These are phyloP conservation scores for Mitragyna speciosa DNA, from an alignment of 257 asterid genomes.

Conservation along the genomic window DNA sequence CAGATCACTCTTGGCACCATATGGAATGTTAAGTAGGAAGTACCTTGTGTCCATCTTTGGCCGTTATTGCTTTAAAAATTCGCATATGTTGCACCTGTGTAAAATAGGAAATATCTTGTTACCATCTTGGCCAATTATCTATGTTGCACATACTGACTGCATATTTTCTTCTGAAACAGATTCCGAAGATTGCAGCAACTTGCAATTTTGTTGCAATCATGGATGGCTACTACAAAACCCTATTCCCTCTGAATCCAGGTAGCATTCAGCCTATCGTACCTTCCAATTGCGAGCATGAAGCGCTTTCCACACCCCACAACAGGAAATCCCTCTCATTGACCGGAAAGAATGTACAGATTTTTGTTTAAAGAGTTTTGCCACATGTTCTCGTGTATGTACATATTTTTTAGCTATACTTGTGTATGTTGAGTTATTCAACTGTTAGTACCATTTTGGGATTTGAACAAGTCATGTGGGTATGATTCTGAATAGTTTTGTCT, in stretches of 20 bases:
- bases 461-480: too few species aligned
- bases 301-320: constrained; percentile 52
- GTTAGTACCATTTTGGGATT: too few species aligned
- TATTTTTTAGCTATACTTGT: neutral
- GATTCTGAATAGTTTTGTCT: too few species aligned
- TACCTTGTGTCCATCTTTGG: neutral
- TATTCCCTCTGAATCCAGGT: constrained; percentile 91
- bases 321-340: constrained; percentile 41
- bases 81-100: neutral
- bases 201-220: constrained; percentile 76
- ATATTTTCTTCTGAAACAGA: constrained; percentile 40
- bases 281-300: constrained; percentile 46
- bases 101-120: too few species aligned
- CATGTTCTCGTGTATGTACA: neutral
- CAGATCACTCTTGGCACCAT: neutral
- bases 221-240: constrained; percentile 84
- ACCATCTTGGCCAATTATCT: too few species aligned
- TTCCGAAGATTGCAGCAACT: constrained; percentile 83
- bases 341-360: constrained; percentile 1
- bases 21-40: neutral
- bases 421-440: neutral
- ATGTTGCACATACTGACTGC: neutral
- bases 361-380: neutral
- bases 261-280: constrained; percentile 68
- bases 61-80: neutral